Evolutionary conservation across 2,329 filamentous ascomycete species (phyloP).

Genomic region (Polychaeton citri): DNA sequence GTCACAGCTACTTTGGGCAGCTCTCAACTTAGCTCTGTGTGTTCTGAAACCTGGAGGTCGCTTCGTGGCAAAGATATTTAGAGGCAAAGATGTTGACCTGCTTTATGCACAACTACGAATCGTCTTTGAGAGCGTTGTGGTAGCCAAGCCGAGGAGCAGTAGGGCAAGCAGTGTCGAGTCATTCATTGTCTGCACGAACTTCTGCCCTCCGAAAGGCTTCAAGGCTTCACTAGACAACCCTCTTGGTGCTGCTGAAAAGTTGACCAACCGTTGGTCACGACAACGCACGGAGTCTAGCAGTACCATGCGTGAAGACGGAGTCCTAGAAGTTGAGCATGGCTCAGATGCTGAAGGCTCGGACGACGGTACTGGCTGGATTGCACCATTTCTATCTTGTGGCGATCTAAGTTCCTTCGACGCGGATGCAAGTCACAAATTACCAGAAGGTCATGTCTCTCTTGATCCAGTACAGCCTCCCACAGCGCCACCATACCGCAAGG

Average conservation of each 20-base stretch:
- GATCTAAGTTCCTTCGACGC: conserved; percentile 91
- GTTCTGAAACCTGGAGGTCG: conserved; percentile 86
- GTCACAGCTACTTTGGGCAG: conserved; percentile 85
- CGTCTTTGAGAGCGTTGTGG: conserved; percentile 75
- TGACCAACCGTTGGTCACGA: conserved; percentile 22
- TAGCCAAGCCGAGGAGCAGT: conserved; percentile 87
- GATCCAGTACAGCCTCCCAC: conserved; percentile 93
- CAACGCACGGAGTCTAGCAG: conserved; percentile 13
- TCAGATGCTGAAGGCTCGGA: conserved; percentile 28
- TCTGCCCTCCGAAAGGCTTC: conserved; percentile 65
- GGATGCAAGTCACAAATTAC: conserved; percentile 84
- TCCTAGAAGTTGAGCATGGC: conserved; percentile 33
- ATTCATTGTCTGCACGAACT: conserved; percentile 89
- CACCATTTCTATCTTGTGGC: conserved; percentile 92
- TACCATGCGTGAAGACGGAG: conserved; percentile 30
- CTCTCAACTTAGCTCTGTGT: conserved; percentile 83
- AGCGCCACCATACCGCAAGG: conserved; percentile 85
- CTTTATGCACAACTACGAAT: conserved; percentile 87
- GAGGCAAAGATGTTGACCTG: conserved; percentile 87
- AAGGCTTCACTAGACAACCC: conserved; percentile 63
- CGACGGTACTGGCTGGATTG: conserved; percentile 61
- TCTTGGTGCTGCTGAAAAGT: conserved; percentile 48
- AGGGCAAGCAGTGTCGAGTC: conserved; percentile 94
- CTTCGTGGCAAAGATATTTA: conserved; percentile 96
- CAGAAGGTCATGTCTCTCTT: conserved; percentile 71